Evolutionary conservation across 768 basidiomycete genomes (phyloP).

Genomic region (Gautieria morchelliformis): DNA sequence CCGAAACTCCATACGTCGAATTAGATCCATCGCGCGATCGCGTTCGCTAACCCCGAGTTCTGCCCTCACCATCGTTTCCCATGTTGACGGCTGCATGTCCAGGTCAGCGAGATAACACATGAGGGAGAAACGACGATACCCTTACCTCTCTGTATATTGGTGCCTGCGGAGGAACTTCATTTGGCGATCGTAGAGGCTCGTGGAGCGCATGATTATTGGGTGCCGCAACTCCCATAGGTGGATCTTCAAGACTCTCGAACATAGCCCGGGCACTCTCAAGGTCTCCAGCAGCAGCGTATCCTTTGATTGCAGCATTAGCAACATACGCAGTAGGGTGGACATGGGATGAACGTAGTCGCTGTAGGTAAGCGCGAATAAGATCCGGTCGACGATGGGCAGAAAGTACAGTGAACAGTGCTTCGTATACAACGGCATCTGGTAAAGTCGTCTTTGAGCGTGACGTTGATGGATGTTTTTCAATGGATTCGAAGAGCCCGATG

Average conservation of each 20-base stretch:
- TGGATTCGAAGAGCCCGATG: constrained; percentile 65
- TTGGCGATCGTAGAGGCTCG: constrained; percentile 20
- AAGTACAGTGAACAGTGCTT: constrained; percentile 81
- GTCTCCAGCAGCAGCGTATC: constrained; percentile 57
- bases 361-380: constrained; percentile 58
- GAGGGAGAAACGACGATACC: constrained; percentile 6
- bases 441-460: constrained; percentile 22
- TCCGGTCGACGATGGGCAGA: constrained; percentile 72
- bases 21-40: constrained; percentile 54
- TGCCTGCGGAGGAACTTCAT: constrained; percentile 32
- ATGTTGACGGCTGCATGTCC: constrained; percentile 65
- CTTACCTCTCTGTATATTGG: constrained; percentile 77
- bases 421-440: constrained; percentile 81
- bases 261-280: constrained; percentile 63
- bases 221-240: constrained; percentile 77
- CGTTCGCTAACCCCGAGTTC: constrained; percentile 76
- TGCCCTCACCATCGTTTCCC: constrained; percentile 92
- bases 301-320: constrained; percentile 75
- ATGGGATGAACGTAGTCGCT: constrained; percentile 47
- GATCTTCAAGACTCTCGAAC: constrained; percentile 76
- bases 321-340: constrained; percentile 94
- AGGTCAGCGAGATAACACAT: constrained; percentile 2
- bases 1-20: constrained; percentile 67
- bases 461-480: constrained; percentile 44
- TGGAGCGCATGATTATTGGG: constrained; percentile 80